Percentiles rank a stretch among this genome's conserved stretches.
Conservation (phyloP, 768 basidiomycete genomes). For the Auriculariales sp. region DNA sequence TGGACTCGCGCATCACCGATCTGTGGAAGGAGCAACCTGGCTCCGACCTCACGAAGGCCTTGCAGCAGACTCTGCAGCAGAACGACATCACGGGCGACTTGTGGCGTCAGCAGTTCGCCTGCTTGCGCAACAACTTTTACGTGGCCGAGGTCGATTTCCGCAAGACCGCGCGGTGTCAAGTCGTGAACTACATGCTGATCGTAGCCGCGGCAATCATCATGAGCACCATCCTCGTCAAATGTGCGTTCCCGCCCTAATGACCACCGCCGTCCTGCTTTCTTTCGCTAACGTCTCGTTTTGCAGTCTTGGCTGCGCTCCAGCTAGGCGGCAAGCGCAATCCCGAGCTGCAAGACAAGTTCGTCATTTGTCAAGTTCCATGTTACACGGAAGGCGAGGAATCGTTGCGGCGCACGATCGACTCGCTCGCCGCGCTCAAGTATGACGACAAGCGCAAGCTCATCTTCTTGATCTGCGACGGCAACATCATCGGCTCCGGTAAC, state of each 20-base stretch:
- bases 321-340: constrained; percentile 67
- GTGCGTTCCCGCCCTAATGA: constrained; percentile 31
- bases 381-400: constrained; percentile 97
- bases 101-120: constrained; percentile 33
- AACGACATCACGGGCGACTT: constrained; percentile 32
- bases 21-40: constrained; percentile 75
- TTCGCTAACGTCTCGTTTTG: background rate
- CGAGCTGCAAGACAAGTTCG: constrained; percentile 87
- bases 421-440: constrained; percentile 76
- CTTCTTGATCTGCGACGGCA: constrained; percentile 89
- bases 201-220: constrained; percentile 63
- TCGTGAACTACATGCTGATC: constrained; percentile 73
- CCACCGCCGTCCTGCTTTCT: background rate
- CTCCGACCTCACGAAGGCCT: constrained; percentile 58
- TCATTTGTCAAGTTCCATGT: constrained; percentile 85
- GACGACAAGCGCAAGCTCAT: constrained; percentile 93
- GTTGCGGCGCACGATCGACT: constrained; percentile 79
- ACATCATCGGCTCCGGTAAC: constrained; percentile 90
- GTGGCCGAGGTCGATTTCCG: constrained; percentile 68
- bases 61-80: constrained; percentile 42
- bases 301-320: constrained; percentile 85
- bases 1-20: constrained; percentile 44
- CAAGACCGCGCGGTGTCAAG: constrained; percentile 59
- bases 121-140: constrained; percentile 71
- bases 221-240: constrained; percentile 69